A percentile compares a stretch with the other conserved stretches of the same genome.
phyloP scores from a whole-genome alignment of 139 green algal genomes.

The Mesotaenium endlicherianum region DNA sequence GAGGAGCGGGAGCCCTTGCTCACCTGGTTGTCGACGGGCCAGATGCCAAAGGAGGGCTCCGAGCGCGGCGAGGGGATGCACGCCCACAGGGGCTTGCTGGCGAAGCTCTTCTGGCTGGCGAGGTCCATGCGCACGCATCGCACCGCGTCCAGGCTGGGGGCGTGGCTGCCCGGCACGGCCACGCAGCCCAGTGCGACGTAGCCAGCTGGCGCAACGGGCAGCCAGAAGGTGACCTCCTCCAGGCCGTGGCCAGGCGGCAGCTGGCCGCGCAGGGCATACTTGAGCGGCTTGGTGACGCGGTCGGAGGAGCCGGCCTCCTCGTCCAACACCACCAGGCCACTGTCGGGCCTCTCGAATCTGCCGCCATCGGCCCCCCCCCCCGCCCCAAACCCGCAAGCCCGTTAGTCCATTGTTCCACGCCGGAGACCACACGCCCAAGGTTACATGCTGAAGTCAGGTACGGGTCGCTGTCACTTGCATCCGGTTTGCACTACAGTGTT shows the following conservation, averaged over 20 bases:
- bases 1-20: not conserved
- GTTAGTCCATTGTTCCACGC: too few relatives aligned
- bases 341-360: too few relatives aligned
- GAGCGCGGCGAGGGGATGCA: not conserved
- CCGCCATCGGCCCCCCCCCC: too few relatives aligned
- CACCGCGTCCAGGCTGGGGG: not conserved
- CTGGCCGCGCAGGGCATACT: constrained; percentile 54
- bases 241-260: constrained; percentile 23
- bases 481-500: too few relatives aligned
- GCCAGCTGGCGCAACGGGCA: constrained; percentile 68
- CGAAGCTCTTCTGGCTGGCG: constrained; percentile 16
- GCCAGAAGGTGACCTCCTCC: constrained; percentile 70
- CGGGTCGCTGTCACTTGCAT: too few relatives aligned
- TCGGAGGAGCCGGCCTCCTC: constrained; percentile 42
- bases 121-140: constrained; percentile 39
- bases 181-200: constrained; percentile 81
- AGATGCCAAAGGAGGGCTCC: constrained; percentile 23
- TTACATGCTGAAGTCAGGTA: too few relatives aligned
- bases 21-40: constrained; percentile 49
- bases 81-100: constrained; percentile 10
- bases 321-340: constrained; percentile 21
- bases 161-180: constrained; percentile 27
- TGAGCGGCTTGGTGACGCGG: constrained; percentile 41
- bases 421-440: too few relatives aligned
- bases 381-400: too few relatives aligned